phyloP scores from a whole-genome alignment of 1,284 basidiomycete species.

The Leccinum pachyderme region DNA sequence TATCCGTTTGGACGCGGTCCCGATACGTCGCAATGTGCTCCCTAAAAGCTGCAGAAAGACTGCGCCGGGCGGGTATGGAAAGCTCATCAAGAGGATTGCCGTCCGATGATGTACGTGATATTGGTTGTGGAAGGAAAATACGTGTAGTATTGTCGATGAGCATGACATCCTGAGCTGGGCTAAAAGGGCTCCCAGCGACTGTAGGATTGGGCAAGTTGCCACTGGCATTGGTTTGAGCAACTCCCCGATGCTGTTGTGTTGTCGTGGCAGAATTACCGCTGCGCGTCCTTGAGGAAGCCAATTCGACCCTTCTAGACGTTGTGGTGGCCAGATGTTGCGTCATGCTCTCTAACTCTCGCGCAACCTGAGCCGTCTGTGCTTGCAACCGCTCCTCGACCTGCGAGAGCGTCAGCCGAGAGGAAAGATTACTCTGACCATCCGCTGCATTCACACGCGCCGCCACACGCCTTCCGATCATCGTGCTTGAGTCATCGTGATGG shows the following conservation, averaged over 20 bases:
- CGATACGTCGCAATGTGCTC: constrained; percentile 22
- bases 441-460: constrained; percentile 43
- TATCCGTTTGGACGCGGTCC: constrained; percentile 16
- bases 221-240: not conserved
- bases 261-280: constrained; percentile 3
- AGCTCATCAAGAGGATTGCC: constrained; percentile 22
- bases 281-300: constrained; percentile 19
- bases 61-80: constrained; percentile 17
- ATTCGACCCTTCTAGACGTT: constrained; percentile 24
- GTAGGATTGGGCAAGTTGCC: constrained; percentile 10
- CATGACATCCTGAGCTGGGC: constrained; percentile 16
- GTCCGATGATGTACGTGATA: constrained; percentile 30
- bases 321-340: constrained; percentile 21
- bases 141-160: constrained; percentile 23
- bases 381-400: constrained; percentile 31
- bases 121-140: constrained; percentile 20
- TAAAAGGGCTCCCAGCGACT: constrained; percentile 12
- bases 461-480: constrained; percentile 49
- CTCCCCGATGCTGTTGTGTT: constrained; percentile 1
- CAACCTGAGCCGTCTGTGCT: constrained; percentile 32
- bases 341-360: constrained; percentile 36
- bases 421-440: constrained; percentile 17
- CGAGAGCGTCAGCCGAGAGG: constrained; percentile 19
- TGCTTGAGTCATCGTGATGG: constrained; percentile 40
- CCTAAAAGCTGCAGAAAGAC: constrained; percentile 23